Conservation (phyloP, 2,329 filamentous ascomycete genomes). For the Aureobasidium sp. region DNA sequence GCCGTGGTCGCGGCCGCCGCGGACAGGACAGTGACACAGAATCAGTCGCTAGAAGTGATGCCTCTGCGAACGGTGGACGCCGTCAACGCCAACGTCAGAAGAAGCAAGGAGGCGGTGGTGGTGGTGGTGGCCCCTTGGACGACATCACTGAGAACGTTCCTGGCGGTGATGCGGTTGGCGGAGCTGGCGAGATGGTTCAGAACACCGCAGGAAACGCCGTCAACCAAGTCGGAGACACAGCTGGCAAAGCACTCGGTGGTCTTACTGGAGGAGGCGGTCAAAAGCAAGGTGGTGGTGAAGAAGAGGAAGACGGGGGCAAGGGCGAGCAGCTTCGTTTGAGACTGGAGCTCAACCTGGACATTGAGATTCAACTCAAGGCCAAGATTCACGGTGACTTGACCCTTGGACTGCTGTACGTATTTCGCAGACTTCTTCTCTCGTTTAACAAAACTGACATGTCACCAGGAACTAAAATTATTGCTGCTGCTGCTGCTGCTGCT, state of each 20-base stretch:
- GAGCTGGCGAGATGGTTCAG: slow-evolving; percentile 48
- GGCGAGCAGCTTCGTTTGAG: slow-evolving; percentile 47
- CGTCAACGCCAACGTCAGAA: slow-evolving; percentile 47
- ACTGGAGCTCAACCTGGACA: slow-evolving; percentile 53
- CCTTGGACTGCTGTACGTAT: slow-evolving; percentile 44
- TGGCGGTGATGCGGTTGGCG: slow-evolving; percentile 44
- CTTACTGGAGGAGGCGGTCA: slow-evolving; percentile 38
- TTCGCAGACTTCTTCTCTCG: neutral
- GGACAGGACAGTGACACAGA: slow-evolving; percentile 43
- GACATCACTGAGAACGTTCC: slow-evolving; percentile 47
- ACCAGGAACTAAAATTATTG: slow-evolving; percentile 12
- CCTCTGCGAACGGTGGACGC: slow-evolving; percentile 45
- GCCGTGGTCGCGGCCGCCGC: slow-evolving; percentile 39
- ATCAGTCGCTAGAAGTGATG: slow-evolving; percentile 45
- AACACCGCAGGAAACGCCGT: slow-evolving; percentile 42
- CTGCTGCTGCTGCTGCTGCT: neutral
- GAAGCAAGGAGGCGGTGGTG: slow-evolving; percentile 38
- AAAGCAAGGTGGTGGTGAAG: slow-evolving; percentile 19
- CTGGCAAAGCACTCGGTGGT: slow-evolving; percentile 39
- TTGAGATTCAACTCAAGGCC: slow-evolving; percentile 56
- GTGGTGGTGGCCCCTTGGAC: slow-evolving; percentile 41
- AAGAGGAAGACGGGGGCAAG: slow-evolving; percentile 29
- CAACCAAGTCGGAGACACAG: slow-evolving; percentile 35
- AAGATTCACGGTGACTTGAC: slow-evolving; percentile 57
- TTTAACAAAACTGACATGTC: neutral